Conservation (phyloP, 768 basidiomycete species). For the Cystoderma amianthinum region DNA sequence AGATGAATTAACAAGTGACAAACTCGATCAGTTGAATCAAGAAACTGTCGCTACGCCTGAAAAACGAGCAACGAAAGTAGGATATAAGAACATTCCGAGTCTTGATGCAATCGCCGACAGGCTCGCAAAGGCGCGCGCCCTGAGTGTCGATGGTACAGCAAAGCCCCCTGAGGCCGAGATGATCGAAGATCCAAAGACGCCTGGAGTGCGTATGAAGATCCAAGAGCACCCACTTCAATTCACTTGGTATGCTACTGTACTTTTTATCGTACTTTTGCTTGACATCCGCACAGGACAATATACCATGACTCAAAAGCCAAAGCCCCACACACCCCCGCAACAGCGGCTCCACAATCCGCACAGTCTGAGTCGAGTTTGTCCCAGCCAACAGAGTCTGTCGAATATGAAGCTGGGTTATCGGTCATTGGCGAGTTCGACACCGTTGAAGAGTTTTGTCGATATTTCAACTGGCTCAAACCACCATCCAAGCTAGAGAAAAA, state of each 20-base stretch:
- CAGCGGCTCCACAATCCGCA: conserved; percentile 20
- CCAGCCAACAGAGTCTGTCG: conserved; percentile 60
- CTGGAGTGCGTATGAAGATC: conserved; percentile 60
- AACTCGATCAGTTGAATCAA: conserved; percentile 55
- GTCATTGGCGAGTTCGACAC: conserved; percentile 88
- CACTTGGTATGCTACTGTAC: conserved; percentile 52
- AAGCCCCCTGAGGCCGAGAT: conserved; percentile 74
- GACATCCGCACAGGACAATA: conserved; percentile 56
- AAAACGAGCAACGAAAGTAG: conserved; percentile 35
- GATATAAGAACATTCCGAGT: conserved; percentile 85
- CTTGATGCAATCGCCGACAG: conserved; percentile 82
- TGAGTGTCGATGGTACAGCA: conserved; percentile 57
- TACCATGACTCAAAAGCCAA: conserved; percentile 77
- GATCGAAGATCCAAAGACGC: conserved; percentile 79
- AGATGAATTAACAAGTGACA: conserved; percentile 60
- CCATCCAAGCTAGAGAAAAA: conserved; percentile 85
- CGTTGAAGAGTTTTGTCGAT: conserved; percentile 85
- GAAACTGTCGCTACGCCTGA: conserved; percentile 25
- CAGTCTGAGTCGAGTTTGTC: no score
- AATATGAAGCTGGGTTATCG: conserved; percentile 83
- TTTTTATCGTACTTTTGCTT: conserved; percentile 1
- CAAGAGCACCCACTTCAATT: conserved; percentile 84
- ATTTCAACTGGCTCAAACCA: conserved; percentile 92
- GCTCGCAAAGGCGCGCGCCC: conserved; percentile 55
- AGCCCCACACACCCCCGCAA: conserved; percentile 7